These are phyloP conservation scores for Auricularia auricula-judae DNA, from an alignment of 768 basidiomycete species.

Conservation along the genomic window DNA sequence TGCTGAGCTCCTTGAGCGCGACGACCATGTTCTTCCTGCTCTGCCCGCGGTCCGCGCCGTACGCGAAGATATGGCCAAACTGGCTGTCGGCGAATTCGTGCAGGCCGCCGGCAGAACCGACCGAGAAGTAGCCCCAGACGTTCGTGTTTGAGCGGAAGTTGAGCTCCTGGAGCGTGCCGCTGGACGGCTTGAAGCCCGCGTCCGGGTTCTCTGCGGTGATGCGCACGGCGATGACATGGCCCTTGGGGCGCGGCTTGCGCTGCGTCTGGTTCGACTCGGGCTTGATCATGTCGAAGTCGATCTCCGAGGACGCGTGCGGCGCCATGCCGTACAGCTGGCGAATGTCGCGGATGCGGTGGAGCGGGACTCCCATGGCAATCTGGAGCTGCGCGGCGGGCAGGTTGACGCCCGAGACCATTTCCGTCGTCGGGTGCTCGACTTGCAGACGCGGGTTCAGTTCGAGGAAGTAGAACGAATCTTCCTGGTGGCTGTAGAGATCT, in stretches of 20 bases:
- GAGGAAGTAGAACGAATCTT: conserved; percentile 93
- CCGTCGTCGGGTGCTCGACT: conserved; percentile 98
- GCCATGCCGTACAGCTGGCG: conserved; percentile 91
- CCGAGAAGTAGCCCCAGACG: conserved; percentile 99
- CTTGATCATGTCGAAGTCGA: conserved; percentile 92
- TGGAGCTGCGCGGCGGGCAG: conserved; percentile 95
- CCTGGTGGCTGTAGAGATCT: conserved; percentile 92
- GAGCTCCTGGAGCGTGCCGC: conserved; percentile 92
- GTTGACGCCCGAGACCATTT: conserved; percentile 99
- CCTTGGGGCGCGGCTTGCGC: conserved; percentile 92
- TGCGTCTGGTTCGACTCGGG: conserved; percentile 83
- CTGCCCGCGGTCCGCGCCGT: conserved; percentile 91
- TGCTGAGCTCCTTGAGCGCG: conserved; percentile 94
- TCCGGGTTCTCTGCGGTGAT: conserved; percentile 99
- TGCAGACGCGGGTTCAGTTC: conserved; percentile 99
- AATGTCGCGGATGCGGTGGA: conserved; percentile 93
- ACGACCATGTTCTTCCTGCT: conserved; percentile 99
- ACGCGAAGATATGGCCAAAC: conserved; percentile 98
- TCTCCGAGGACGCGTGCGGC: conserved; percentile 78
- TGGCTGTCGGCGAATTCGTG: conserved; percentile 99
- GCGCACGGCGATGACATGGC: conserved; percentile 97
- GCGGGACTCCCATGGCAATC: conserved; percentile 94
- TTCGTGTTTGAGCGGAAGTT: conserved; percentile 99
- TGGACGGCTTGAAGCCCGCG: conserved; percentile 98
- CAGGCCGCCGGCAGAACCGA: conserved; percentile 86